Evolutionary conservation across 345 rosid species (phyloP), one percentile per base, ranked within the genome.

Genomic region (Pistacia integerrima): DNA sequence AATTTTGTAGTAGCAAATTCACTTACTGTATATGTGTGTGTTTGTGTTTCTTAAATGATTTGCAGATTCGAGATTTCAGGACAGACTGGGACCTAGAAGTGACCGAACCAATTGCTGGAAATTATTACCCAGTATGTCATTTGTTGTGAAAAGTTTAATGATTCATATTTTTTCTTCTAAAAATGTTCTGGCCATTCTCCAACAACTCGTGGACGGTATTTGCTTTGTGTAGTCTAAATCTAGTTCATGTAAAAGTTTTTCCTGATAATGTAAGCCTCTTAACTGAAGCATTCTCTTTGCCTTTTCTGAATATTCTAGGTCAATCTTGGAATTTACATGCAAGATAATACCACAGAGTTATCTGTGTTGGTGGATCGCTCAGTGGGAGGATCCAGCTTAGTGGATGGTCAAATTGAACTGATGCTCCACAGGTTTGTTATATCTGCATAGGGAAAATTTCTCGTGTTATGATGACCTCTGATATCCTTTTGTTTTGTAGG

Each of bases 361-460:
- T 95, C 98, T 0, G 88, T 93, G 69, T 81, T 93, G 85, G 98
- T 93, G 79, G 99, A 95, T 72, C 94, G 99, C 2, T 79, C 99
- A 38, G 93, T 91, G 48, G 98, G 97, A 8, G 99, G 93, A 67
- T 83, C 97, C 66, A 94, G 98, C 83, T 78, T 93, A 75, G 88
- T 77, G 73, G 91, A 94, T 73, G 98, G 98, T 51, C 92, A 94
- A 81, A 66, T 94, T n/a, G 98, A 94, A 84, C 81, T 94, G 81
- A 93, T 93, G 97, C 94, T 94, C 65, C 97, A 94, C 76, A 90
- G 98, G 98, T 93, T 59, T 78, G 78, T 84, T 54, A 49, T 13
- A 70, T 62, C 46, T 60, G 72, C 5, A 4, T 35, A 17, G 9
- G 46, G 46, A 41, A 41, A 41, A 55, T 67, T 63, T 11, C 48